Evolutionary conservation across 2,329 filamentous ascomycete species (phyloP).

Genomic region (Cadophora sp.): DNA sequence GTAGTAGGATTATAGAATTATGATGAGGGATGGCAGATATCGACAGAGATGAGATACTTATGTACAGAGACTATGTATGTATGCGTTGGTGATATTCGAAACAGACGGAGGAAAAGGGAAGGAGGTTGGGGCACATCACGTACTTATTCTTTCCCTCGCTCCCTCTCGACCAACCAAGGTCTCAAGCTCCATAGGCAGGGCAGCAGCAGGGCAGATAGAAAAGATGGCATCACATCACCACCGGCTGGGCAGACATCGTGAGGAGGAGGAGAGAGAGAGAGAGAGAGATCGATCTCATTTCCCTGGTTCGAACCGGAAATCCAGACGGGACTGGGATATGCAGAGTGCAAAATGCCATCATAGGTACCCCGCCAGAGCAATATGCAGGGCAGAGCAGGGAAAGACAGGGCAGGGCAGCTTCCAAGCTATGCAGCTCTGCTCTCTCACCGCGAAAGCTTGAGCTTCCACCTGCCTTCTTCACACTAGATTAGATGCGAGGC

Average conservation of each 20-base stretch:
- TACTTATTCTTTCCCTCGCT: background rate
- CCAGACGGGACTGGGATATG: background rate
- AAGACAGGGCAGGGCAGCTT: slow-evolving; percentile 1
- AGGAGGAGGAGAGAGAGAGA: background rate
- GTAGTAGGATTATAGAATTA: background rate
- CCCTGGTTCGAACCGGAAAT: background rate
- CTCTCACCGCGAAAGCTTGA: background rate
- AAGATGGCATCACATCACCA: slow-evolving; percentile 10
- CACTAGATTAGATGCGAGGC: background rate
- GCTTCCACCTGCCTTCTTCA: slow-evolving; percentile 6
- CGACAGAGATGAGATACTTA: background rate
- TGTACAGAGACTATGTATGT: background rate
- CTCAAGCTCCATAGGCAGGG: no score
- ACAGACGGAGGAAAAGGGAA: background rate
- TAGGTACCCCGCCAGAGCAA: slow-evolving; percentile 12
- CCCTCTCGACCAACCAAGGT: background rate
- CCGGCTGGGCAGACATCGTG: background rate
- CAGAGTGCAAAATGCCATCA: slow-evolving; percentile 11
- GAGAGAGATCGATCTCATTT: background rate
- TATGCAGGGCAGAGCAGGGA: background rate
- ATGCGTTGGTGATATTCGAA: background rate
- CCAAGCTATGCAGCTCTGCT: background rate
- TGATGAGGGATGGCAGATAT: background rate
- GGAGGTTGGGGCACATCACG: slow-evolving; percentile 5
- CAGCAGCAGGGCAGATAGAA: background rate